Evolutionary conservation across 805 yeast genomes (phyloP).

Genomic region (Wickerhamiella alocasiicola): DNA sequence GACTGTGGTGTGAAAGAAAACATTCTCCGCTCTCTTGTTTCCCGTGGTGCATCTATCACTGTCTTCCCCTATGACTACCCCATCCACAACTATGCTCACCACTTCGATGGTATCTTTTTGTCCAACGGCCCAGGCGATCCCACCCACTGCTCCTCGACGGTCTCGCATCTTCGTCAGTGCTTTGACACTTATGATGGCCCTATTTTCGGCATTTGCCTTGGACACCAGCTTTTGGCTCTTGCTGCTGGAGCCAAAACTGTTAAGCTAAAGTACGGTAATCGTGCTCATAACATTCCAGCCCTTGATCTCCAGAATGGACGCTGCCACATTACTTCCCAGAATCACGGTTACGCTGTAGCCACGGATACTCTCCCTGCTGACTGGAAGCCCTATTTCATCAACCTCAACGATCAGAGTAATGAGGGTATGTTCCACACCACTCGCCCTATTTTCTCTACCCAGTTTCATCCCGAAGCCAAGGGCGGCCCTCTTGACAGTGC

Average conservation of each 20-base stretch:
- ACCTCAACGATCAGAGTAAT: constrained; percentile 88
- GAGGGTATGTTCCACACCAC: constrained; percentile 91
- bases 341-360: constrained; percentile 97
- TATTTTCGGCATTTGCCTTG: constrained; percentile 93
- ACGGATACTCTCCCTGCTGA: constrained; percentile 58
- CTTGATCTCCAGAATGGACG: constrained; percentile 79
- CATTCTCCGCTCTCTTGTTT: constrained; percentile 82
- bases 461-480: constrained; percentile 98
- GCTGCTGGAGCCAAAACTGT: constrained; percentile 90
- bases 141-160: constrained; percentile 73
- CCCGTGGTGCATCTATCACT: constrained; percentile 91
- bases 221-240: constrained; percentile 90
- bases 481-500: constrained; percentile 97
- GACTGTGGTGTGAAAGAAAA: constrained; percentile 99
- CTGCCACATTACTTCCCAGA: constrained; percentile 97
- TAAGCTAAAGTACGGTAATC: constrained; percentile 93
- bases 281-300: constrained; percentile 98
- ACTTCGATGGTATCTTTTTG: constrained; percentile 88
- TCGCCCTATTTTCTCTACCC: constrained; percentile 90
- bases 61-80: constrained; percentile 96
- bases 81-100: constrained; percentile 75
- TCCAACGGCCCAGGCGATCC: constrained; percentile 99
- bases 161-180: constrained; percentile 56
- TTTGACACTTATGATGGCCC: constrained; percentile 65
- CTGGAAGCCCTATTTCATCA: constrained; percentile 80